Base-by-base conservation (phyloP, 495 filamentous ascomycete species). In the Daldinia concentrica region DNA sequence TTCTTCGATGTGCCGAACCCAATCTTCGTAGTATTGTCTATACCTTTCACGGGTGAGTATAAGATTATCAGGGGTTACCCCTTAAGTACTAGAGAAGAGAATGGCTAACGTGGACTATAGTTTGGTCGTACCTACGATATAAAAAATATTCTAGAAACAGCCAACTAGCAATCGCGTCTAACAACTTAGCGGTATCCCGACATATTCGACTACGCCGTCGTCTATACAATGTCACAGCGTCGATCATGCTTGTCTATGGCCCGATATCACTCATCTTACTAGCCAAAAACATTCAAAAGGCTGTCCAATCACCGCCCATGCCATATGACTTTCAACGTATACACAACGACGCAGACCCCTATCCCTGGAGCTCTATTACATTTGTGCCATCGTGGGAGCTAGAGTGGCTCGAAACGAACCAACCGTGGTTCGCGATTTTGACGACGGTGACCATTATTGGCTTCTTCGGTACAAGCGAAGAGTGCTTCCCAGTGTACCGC, bases 401-500 rank as follows among this genome's bases (percentile, higher is more conserved):
- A 29, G 52, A 69, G 17, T 77, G 78, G 12, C 12, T 61, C 0
- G 80, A 90, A 15, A 78, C 86, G 65, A 86, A 88, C 68, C 87
- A 92, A 74, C 85, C 87, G 51, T 98, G 90, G 89, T 86, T 91
- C 37, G 79, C 89, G 8, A 84, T 92, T 58, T 81, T 81, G 1
- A 81, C 87, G 1, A 86, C 86, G 0, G 82, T 90, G 51, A 68
- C 89, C 52, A 82, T 93, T 14, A 92, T 96, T 70, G 62, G 88
- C 39, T 91, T 94, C 82, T 97, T 97, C 74, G 95, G 95, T 30
- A 86, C 90, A 15, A 93, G 92, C 15, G 82, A 81, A 22, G 95
- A 97, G 63, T 92, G 92, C 4, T 79, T 86, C n/a, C 84, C 85
- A 50, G 88, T 91, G 79, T 97, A 98, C 77, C 85, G 88, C 58